phyloP scores from a whole-genome alignment of 2,329 filamentous ascomycete genomes.

The Alternaria triticina region DNA sequence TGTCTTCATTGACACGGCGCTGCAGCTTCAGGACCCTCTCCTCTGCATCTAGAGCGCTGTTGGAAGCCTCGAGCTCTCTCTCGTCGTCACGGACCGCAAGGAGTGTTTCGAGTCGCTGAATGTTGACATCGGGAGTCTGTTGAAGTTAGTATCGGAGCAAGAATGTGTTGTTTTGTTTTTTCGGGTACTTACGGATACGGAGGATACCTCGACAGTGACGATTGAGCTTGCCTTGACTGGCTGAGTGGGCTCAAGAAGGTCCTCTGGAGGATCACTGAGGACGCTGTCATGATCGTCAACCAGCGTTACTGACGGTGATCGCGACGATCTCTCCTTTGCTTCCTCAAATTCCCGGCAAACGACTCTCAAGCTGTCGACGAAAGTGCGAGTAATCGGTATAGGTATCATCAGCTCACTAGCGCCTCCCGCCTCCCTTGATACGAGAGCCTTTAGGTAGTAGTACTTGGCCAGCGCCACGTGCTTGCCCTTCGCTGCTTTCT shows the following conservation, averaged over 20 bases:
- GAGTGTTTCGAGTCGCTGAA: not conserved
- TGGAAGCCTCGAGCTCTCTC: not conserved
- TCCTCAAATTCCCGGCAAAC: not conserved
- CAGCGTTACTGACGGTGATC: not conserved
- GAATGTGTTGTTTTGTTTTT: no score
- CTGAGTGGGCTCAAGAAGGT: not conserved
- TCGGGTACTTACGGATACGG: not conserved
- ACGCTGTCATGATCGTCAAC: not conserved
- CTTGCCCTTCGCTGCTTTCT: not conserved
- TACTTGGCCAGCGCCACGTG: slow-evolving; percentile 7
- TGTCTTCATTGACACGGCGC: not conserved
- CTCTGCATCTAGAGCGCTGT: accelerated
- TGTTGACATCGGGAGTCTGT: not conserved
- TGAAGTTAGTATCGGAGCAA: not conserved
- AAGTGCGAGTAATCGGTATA: not conserved
- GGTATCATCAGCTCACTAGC: not conserved
- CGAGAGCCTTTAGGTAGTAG: slow-evolving; percentile 9
- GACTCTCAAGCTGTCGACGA: not conserved
- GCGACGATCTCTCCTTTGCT: not conserved
- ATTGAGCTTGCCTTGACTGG: not conserved
- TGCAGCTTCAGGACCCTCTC: no score
- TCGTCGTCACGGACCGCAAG: not conserved
- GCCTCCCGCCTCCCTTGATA: not conserved
- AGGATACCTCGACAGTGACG: no score
- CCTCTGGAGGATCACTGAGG: not conserved